Conservation (phyloP, 2,329 filamentous ascomycete genomes). For the Neophaeococcomyces mojaviensis region DNA sequence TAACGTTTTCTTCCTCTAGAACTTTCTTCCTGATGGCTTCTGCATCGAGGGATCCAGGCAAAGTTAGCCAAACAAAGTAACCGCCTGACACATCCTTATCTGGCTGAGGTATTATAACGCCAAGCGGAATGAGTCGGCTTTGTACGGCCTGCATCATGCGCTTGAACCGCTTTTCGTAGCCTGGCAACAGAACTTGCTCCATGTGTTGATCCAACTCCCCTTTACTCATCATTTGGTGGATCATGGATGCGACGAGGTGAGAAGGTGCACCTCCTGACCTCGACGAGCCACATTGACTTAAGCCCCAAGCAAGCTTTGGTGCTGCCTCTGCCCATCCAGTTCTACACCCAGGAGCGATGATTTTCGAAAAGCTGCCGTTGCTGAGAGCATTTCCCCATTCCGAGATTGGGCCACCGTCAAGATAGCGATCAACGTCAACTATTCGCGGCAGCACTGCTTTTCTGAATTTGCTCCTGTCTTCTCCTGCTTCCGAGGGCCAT, state of each 20-base stretch:
- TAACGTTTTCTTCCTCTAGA: constrained; percentile 55
- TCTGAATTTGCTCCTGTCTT: constrained; percentile 22
- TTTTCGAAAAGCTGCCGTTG: constrained; percentile 87
- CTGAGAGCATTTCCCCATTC: constrained; percentile 73
- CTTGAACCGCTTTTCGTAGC: constrained; percentile 47
- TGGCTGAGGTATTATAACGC: constrained; percentile 43
- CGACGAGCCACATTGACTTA: constrained; percentile 53
- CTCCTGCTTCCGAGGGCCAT: constrained; percentile 49
- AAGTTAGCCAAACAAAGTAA: constrained; percentile 75
- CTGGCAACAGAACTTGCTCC: constrained; percentile 44
- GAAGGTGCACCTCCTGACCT: constrained; percentile 54
- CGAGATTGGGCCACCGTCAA: constrained; percentile 54
- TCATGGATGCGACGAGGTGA: constrained; percentile 51
- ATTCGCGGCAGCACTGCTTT: constrained; percentile 58
- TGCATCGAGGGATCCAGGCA: constrained; percentile 50
- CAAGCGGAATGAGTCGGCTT: constrained; percentile 54
- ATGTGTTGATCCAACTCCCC: constrained; percentile 49
- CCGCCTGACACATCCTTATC: constrained; percentile 58
- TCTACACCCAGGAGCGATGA: constrained; percentile 70
- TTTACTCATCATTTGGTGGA: constrained; percentile 47
- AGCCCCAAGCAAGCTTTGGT: constrained; percentile 50
- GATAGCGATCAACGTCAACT: constrained; percentile 65
- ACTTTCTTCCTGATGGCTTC: constrained; percentile 51
- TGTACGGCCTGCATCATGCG: constrained; percentile 54
- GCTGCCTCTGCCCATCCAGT: constrained; percentile 84